Conservation (phyloP, 306 rosid genomes). For the Pyrus betulifolia region DNA sequence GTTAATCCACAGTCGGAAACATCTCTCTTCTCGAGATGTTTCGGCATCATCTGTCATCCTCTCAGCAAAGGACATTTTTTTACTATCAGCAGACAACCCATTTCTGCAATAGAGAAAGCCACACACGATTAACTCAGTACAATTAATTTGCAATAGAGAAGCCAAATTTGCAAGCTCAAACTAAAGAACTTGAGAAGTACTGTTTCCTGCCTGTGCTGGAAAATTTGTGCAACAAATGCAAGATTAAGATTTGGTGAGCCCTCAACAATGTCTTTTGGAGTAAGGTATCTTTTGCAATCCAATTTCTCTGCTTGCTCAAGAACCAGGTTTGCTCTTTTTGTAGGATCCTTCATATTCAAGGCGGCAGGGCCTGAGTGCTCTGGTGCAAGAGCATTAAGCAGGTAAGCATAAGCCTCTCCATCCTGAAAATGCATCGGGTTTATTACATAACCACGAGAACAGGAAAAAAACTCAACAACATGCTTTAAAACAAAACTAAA, state of each 20-base stretch:
- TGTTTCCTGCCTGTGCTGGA: conserved; percentile 84
- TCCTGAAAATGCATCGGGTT: conserved; percentile 49
- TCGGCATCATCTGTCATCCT: conserved; percentile 96
- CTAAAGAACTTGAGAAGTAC: not conserved
- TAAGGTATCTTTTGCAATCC: conserved; percentile 89
- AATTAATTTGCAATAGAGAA: conserved; percentile 22
- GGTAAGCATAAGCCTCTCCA: conserved; percentile 90
- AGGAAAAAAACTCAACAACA: not conserved
- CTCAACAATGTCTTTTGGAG: conserved; percentile 87
- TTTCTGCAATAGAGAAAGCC: conserved; percentile 47
- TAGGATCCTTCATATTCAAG: conserved; percentile 57
- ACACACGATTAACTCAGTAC: not conserved
- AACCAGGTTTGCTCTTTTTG: conserved; percentile 81
- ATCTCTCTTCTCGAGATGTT: conserved; percentile 96
- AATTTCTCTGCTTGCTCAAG: conserved; percentile 92
- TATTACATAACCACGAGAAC: conserved; percentile 4
- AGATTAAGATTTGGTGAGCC: conserved; percentile 99
- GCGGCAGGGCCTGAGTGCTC: conserved; percentile 68
- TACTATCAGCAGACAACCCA: conserved; percentile 73
- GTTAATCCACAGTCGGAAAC: conserved; percentile 96
- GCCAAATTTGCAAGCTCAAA: conserved; percentile 13
- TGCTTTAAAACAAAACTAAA: conserved; percentile 9
- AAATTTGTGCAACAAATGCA: conserved; percentile 97
- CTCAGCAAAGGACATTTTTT: conserved; percentile 81
- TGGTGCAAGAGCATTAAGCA: conserved; percentile 94